Conservation (phyloP, 164 flowering plant genomes). For the Echeveria elegans region DNA sequence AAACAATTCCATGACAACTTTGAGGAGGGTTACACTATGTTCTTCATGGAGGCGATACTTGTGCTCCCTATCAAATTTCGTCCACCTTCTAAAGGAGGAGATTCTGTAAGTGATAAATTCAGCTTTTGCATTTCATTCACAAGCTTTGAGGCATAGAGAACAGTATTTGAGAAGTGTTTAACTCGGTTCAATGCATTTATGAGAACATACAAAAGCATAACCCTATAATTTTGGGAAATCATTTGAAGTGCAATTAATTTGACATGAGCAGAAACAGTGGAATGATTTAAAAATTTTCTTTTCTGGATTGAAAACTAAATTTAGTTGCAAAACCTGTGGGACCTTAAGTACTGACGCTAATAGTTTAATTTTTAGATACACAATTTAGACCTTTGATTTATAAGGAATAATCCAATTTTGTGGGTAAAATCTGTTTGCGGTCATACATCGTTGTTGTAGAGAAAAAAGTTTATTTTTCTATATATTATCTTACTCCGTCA, state of each 20-base stretch:
- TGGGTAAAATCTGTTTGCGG: no score
- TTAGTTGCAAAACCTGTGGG: no score
- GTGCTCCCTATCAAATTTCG: conserved; percentile 94
- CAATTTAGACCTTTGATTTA: no score
- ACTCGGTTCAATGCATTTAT: background rate
- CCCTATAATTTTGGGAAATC: background rate
- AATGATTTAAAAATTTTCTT: no score
- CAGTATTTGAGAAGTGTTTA: background rate
- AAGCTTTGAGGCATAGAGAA: background rate
- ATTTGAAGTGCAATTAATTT: background rate
- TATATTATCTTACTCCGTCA: no score
- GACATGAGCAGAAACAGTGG: background rate
- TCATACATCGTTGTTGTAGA: no score
- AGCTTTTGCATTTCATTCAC: background rate
- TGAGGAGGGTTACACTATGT: conserved; percentile 44
- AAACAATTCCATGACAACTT: conserved; percentile 19
- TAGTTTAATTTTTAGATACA: no score
- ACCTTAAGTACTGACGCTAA: no score
- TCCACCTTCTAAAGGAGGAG: conserved; percentile 62
- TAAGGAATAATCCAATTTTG: no score
- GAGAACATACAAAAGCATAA: background rate
- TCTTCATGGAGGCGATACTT: conserved; percentile 67
- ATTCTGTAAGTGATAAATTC: conserved; percentile 47
- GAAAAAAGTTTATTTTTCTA: no score
- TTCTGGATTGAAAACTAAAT: no score